A percentile compares a stretch with the other conserved stretches of the same genome.
phyloP scores from a whole-genome alignment of 1,284 basidiomycete genomes.

The Cryptococcus maquisensis region DNA sequence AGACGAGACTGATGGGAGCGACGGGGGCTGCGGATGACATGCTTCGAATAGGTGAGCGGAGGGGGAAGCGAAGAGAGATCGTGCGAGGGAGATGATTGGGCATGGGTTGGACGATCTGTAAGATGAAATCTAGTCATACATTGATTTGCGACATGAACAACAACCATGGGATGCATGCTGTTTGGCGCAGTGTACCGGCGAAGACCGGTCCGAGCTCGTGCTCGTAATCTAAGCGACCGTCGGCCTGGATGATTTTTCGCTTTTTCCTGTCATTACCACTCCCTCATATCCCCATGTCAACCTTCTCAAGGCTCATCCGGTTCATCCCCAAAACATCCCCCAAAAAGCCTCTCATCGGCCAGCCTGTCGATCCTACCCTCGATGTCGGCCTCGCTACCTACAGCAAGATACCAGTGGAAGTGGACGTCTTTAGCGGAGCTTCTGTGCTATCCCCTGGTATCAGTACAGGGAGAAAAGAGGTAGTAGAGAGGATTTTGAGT shows the following conservation, averaged over 20 bases:
- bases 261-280: too few relatives aligned
- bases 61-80: neutral
- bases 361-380: constrained; percentile 31
- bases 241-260: too few relatives aligned
- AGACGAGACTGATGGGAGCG: constrained; percentile 39
- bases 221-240: too few relatives aligned
- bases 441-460: constrained; percentile 40
- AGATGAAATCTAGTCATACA: neutral
- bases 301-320: constrained; percentile 16
- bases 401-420: constrained; percentile 27
- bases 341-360: constrained; percentile 20
- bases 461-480: constrained; percentile 32
- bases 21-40: constrained; percentile 3
- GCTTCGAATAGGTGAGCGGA: neutral
- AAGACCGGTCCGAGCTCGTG: too few relatives aligned
- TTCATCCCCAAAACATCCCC: constrained; percentile 16
- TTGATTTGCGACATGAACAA: neutral
- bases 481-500: constrained; percentile 36
- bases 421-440: constrained; percentile 35
- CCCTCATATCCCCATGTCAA: neutral
- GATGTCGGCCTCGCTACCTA: constrained; percentile 49
- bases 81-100: neutral
- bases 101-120: neutral
- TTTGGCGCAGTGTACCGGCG: neutral
- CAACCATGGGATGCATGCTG: neutral